Evolutionary conservation across 352 stramenopile genomes (phyloP), one percentile per base, ranked within the genome.

Genomic region (Pythium dissimile): DNA sequence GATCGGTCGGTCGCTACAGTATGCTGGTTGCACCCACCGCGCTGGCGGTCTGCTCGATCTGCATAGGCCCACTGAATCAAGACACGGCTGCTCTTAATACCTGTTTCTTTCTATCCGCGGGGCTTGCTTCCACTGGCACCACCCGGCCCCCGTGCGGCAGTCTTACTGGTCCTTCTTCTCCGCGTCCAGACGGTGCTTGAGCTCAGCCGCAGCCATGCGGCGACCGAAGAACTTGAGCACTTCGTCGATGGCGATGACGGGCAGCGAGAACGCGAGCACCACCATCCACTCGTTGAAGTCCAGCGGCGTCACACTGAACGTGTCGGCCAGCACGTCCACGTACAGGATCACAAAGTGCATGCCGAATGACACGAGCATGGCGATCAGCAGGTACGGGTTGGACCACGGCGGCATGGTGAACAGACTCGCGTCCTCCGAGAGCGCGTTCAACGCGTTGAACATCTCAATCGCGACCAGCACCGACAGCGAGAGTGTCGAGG

Each of bases 311-410:
- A 98, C 90, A 56, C 82, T 93, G 66, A 98, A 98, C 51, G 96
- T 97, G 41, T 94, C 82, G 4, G 90, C 89, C 54, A 98, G 76
- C 59, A 91, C 80, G 44, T 96, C 88, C 32, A 97, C 82, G 75
- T 98, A 98, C 51, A 98, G 73, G 54, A 98, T 97, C 28, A 96
- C 63, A 65, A 97, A 97, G 73, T 98, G 94, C 73, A 97, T 85
- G 44, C 67, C 82, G 49, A 98, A 97, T 54, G 90, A 98, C 49
- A 96, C 79, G 28, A 92, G 41, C 83, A 98, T 98, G 30, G 94
- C 94, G 49, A 96, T 75, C 32, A 98, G 69, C 54, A 98, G 70
- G 77, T 97, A 98, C 59, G 89, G 88, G 72, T 98, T 98, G 31
- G 75, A 83, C 90, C 90, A 97, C 41, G 93, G 92, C 18, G 92